A percentile compares a stretch with the other conserved stretches of the same genome.
Evolutionary conservation across 805 yeast species (phyloP).

Genomic region (Metschnikowia noctiluminum): DNA sequence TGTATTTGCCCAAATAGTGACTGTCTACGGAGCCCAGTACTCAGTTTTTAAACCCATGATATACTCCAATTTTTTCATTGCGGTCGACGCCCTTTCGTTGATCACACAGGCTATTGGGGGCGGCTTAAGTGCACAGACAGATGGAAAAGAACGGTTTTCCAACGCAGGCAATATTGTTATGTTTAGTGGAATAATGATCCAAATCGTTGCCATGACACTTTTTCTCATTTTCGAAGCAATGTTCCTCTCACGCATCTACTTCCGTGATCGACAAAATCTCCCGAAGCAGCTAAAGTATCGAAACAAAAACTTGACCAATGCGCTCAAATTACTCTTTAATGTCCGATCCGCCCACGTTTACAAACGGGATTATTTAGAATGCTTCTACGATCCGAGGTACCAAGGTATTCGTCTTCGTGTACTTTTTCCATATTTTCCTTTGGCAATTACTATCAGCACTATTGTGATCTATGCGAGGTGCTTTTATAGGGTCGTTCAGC

Average conservation of each 20-base stretch:
- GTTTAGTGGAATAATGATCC: constrained; percentile 37
- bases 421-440: constrained; percentile 30
- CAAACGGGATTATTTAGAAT: constrained; percentile 24
- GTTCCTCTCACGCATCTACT: constrained; percentile 31
- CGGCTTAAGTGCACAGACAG: constrained; percentile 23
- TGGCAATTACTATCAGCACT: constrained; percentile 31
- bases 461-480: constrained; percentile 29
- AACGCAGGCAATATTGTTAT: constrained; percentile 33
- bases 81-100: constrained; percentile 33
- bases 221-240: constrained; percentile 21
- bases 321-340: constrained; percentile 28
- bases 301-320: constrained; percentile 18
- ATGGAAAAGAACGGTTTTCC: constrained; percentile 7
- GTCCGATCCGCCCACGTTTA: constrained; percentile 21
- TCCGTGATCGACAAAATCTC: constrained; percentile 20
- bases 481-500: constrained; percentile 37
- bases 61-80: constrained; percentile 40
- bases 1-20: constrained; percentile 39
- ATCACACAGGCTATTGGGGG: constrained; percentile 40
- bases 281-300: constrained; percentile 9
- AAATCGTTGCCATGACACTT: constrained; percentile 6
- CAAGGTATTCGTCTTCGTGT: constrained; percentile 21
- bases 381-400: constrained; percentile 28
- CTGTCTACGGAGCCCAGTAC: constrained; percentile 34
- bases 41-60: constrained; percentile 39